Percentiles rank a stretch among this genome's conserved stretches.
phyloP scores from a whole-genome alignment of 768 basidiomycete genomes.

The Pleurotus tuoliensis region DNA sequence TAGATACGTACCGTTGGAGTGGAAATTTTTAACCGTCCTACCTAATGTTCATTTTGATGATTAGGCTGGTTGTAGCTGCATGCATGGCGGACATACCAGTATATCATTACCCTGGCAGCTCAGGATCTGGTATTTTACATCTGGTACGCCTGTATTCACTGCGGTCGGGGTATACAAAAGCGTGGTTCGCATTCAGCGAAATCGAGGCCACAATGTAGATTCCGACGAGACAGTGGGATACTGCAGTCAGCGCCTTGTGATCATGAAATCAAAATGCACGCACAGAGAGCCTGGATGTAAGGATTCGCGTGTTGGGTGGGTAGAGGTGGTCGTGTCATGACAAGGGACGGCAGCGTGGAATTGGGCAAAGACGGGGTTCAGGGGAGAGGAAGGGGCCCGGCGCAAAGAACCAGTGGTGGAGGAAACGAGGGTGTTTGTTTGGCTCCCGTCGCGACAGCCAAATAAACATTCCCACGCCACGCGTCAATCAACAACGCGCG shows the following conservation, averaged over 20 bases:
- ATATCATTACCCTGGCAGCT: constrained; percentile 85
- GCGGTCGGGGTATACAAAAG: constrained; percentile 1
- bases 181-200: not conserved
- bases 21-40: constrained; percentile 83
- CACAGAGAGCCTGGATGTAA: constrained; percentile 39
- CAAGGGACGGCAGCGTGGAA: constrained; percentile 16
- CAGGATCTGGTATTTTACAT: constrained; percentile 90
- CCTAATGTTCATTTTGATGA: constrained; percentile 33
- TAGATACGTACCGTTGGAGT: constrained; percentile 66
- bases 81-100: constrained; percentile 45
- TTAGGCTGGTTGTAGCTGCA: not conserved
- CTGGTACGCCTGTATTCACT: constrained; percentile 46
- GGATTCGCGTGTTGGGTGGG: constrained; percentile 50
- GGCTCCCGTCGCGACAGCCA: not conserved
- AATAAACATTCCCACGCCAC: constrained; percentile 1
- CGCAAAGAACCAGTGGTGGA: constrained; percentile 3
- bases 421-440: constrained; percentile 7
- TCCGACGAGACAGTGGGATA: constrained; percentile 1
- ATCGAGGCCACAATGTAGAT: not conserved
- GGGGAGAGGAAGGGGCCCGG: not conserved
- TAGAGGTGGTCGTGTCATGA: constrained; percentile 47
- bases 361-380: not conserved
- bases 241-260: constrained; percentile 12
- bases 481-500: constrained; percentile 3
- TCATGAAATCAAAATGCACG: not conserved